Evolutionary conservation across 2,329 filamentous ascomycete genomes (phyloP).

Genomic region (Hirsutella thompsonii): DNA sequence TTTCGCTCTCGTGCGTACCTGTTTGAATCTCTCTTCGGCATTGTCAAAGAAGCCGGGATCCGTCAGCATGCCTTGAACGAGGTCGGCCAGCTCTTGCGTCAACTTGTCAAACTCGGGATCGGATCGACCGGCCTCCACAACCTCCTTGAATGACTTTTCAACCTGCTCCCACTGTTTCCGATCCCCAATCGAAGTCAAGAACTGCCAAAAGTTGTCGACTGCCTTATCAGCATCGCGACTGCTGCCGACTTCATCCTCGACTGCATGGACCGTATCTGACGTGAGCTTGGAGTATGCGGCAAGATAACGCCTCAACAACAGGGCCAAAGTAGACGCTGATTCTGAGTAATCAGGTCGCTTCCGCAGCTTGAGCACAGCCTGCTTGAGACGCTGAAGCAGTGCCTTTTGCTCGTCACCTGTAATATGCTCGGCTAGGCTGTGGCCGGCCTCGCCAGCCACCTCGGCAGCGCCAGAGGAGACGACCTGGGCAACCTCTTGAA

Average conservation of each 20-base stretch:
- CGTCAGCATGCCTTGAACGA: constrained; percentile 68
- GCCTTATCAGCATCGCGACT: constrained; percentile 67
- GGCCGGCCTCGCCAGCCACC: constrained; percentile 44
- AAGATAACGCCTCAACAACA: constrained; percentile 68
- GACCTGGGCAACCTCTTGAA: constrained; percentile 38
- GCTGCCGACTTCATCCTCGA: constrained; percentile 57
- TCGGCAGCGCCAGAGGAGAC: constrained; percentile 40
- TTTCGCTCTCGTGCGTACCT: constrained; percentile 40
- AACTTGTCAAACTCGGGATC: constrained; percentile 76
- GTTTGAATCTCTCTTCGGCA: constrained; percentile 41
- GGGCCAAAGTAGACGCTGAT: constrained; percentile 67
- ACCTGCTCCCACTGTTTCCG: constrained; percentile 62
- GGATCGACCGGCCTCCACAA: constrained; percentile 60
- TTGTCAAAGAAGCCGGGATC: constrained; percentile 79
- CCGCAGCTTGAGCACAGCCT: constrained; percentile 60
- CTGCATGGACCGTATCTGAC: constrained; percentile 50
- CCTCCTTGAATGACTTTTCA: constrained; percentile 51
- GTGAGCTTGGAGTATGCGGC: constrained; percentile 62
- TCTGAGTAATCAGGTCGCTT: constrained; percentile 72
- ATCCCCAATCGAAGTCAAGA: constrained; percentile 71
- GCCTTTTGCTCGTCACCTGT: constrained; percentile 60
- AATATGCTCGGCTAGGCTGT: constrained; percentile 64
- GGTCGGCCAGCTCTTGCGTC: constrained; percentile 58
- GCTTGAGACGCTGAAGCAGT: constrained; percentile 62
- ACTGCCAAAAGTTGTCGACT: constrained; percentile 65